Evolutionary conservation across 257 asterid species (phyloP), one percentile per base, ranked within the genome.

Genomic region (Sherardia arvensis): DNA sequence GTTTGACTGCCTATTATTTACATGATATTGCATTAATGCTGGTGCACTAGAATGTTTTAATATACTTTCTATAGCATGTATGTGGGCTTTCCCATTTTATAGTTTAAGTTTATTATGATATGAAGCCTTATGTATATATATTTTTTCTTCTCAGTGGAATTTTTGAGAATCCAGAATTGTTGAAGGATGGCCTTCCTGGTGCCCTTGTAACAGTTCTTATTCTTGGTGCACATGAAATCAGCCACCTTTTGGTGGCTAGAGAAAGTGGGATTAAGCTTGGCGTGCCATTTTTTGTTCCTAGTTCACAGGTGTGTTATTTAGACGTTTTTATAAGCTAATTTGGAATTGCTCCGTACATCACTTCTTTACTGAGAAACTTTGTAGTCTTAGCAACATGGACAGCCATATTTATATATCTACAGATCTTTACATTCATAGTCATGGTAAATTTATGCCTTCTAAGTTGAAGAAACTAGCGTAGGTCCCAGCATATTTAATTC

Each of bases 271-370:
- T 92, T 68, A 85, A 86, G 84, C 80, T 92, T 38, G 96, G 97
- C 1, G 78, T 92, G 59, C 97, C 99, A 29, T 92, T 73, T 67
- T 87, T 92, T 81, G 96, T 92, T 79, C 99, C 99, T 63, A 92
- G 99, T 72, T 92, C 91, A 93, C 99, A 92, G 99, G 99, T 89
- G 62, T 71, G 73, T 58, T 69, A 28, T 69, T 51, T 53, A 53
- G 74, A 67, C 68, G 60, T 45, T 60, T 71, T 36, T 65, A 28
- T 43, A 30, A 8, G 62, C 5, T 53, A 21, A 43, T 59, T 49
- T 63, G 18, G 10, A n/a, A n/a, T 49, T 32, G 6, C 30, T 66
- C 8, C 25, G 25, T 18, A 18, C 4, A 14, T 51, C 23, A 5
- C 14, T 7, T 32, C 40, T 18, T 22, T 26, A 11, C 8, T 32